Base-by-base conservation (phyloP, 768 basidiomycete species). In the Termitomyces sp. region DNA sequence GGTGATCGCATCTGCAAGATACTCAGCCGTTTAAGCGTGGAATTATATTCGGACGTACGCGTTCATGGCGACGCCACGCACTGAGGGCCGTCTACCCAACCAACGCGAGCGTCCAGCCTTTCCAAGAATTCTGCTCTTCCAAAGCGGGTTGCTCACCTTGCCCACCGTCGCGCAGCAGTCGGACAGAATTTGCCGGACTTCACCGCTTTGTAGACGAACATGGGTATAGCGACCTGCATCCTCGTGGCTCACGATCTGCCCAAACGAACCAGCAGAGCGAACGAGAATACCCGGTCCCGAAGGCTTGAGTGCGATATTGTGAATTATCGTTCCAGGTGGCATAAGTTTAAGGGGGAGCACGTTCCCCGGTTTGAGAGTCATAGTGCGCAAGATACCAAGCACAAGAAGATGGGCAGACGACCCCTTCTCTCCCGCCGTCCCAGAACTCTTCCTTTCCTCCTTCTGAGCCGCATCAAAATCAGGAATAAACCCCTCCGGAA, bases 41-140 rank as follows among this genome's bases (percentile, higher is more conserved):
- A 53, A n/a, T 48, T 21, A 48, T 17, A 50, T 29, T 48, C 56
- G 51, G 59, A 79, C 89, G 42, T 75, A 94, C 85, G 92, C 89
- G 72, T 97, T 98, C 95, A 96, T 96, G 42, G 95, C 95, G 62
- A 97, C 87, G 86, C 95, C 95, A 71, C 95, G 87, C 45, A 96
- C 93, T 32, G 81, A 81, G 0, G 95, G 95, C 62, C 92, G 73
- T 67, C 84, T 75, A 17, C 95, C 95, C 19, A 98, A 73, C 92
- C 93, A 95, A 37, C 95, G 79, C 41, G 78, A 77, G 62, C 96
- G 75, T 31, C 97, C 97, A 7, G 97, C 97, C 72, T 98, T 99
- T 14, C 95, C 97, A 34, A 98, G 73, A 43, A 76, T 85, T 14
- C 86, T 77, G 59, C 88, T 85, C 71, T 93, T 92, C 86, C 93